Base-by-base conservation (phyloP, 192 early-diverging fungal genomes). In the Jimgerdemannia lactiflua region DNA sequence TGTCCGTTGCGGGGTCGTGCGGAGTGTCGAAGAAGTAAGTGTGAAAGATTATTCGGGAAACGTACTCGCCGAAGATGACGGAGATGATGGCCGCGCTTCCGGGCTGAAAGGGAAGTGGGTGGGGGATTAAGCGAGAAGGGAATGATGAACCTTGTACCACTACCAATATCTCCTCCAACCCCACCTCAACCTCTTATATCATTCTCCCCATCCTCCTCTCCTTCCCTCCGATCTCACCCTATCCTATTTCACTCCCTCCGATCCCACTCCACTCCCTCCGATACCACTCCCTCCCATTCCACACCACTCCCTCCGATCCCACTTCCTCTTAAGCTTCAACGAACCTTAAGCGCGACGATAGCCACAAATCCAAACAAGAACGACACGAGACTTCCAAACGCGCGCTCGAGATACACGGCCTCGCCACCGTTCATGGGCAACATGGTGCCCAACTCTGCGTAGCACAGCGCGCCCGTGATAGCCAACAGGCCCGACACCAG, bases 401-500 rank as follows among this genome's bases (percentile, higher is more conserved):
- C 93, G 66, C 91, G 88, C 59, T 91, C 86, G 63, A 99, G 82
- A 78, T 97, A 99, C 4, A 91, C 90, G 80, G 92, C 89, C 43
- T 97, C 96, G 40, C 96, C 97, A 70, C 97, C 97, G 74, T 93
- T 94, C 43, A 82, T 78, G 3, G 95, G 94, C 68, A 95, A 87
- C 84, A 92, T 93, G 49, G 95, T 86, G 0, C 97, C 97, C 39
- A 99, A 83, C 80, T 99, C 97, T 10, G 94, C 92, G 77, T 97
- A 99, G 70, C 93, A 94, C 14, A 94, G 83, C 0, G 92, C 93
- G 43, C 97, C 97, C 11, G 89, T 86, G 70, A 95, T 89, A 3
- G 95, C 92, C 65, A 95, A 80, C 40, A 95, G 73, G 4, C 89
- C 93, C 43, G 91, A 91, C 11, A 91, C 73, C 17, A 89, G 81